Percentiles rank a stretch among this genome's conserved stretches.
These are phyloP conservation scores for Trichoderma koningiopsis DNA, from an alignment of 2,329 filamentous ascomycete species.

Conservation along the genomic window DNA sequence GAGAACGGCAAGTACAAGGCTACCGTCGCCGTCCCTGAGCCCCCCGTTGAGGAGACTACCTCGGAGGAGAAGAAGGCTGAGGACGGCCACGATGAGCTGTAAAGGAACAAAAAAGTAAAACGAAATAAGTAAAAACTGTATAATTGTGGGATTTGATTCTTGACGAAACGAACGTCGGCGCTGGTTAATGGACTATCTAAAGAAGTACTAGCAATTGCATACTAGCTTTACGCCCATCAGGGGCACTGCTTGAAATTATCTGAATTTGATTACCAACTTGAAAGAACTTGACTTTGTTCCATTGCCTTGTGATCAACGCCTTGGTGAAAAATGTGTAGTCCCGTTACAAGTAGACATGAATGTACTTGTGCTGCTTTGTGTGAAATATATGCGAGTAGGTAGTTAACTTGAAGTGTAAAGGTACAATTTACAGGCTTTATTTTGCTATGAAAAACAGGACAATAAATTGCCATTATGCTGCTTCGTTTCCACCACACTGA, in stretches of 20 bases:
- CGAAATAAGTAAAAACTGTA: slow-evolving; percentile 33
- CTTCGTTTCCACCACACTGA: slow-evolving; percentile 7
- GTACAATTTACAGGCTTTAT: slow-evolving; percentile 11
- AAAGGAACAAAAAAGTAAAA: slow-evolving; percentile 44
- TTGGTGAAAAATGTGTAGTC: neutral
- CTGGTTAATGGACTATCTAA: slow-evolving; percentile 33
- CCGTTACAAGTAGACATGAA: neutral
- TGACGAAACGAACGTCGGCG: slow-evolving; percentile 39
- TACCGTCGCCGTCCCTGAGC: slow-evolving; percentile 60
- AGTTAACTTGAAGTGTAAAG: neutral
- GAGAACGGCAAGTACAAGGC: slow-evolving; percentile 92
- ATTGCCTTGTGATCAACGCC: neutral
- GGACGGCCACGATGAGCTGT: slow-evolving; percentile 85
- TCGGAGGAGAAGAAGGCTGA: slow-evolving; percentile 58
- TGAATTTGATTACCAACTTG: slow-evolving; percentile 20
- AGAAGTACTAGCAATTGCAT: slow-evolving; percentile 31
- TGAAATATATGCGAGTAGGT: neutral
- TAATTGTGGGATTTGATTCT: slow-evolving; percentile 36
- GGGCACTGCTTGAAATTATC: slow-evolving; percentile 30
- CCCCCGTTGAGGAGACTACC: slow-evolving; percentile 51
- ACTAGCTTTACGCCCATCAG: slow-evolving; percentile 34
- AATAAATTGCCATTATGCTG: slow-evolving; percentile 8
- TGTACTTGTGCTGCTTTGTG: neutral
- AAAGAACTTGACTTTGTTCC: neutral
- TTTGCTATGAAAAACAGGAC: slow-evolving; percentile 10